Evolutionary conservation across 768 basidiomycete species (phyloP).

Genomic region (Amanita fuliginea): DNA sequence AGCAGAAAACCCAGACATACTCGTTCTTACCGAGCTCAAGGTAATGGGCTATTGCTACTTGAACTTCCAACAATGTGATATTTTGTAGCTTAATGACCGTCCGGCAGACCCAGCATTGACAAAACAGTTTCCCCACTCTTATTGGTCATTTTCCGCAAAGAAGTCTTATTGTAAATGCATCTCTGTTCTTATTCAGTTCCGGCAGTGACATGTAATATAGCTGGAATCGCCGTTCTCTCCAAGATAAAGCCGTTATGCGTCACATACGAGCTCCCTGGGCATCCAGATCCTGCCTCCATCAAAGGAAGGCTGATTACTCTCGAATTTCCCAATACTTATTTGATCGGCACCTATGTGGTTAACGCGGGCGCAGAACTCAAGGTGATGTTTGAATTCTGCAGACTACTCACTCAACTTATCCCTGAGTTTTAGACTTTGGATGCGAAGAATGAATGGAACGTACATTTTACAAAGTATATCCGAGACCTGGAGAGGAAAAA

Average conservation of each 20-base stretch:
- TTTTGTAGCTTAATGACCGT: constrained; percentile 55
- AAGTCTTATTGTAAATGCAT: constrained; percentile 60
- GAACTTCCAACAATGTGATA: neutral
- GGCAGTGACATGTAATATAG: constrained; percentile 22
- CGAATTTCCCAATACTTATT: constrained; percentile 61
- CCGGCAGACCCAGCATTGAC: constrained; percentile 50
- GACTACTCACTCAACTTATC: neutral
- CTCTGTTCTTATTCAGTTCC: neutral
- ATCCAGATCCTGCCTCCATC: constrained; percentile 49
- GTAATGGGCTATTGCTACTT: constrained; percentile 20
- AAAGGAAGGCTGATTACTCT: constrained; percentile 75
- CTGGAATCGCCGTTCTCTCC: constrained; percentile 73
- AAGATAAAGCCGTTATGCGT: constrained; percentile 65
- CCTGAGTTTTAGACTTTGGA: constrained; percentile 48
- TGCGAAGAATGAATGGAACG: constrained; percentile 71
- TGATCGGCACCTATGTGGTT: constrained; percentile 76
- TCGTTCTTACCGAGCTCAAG: constrained; percentile 84
- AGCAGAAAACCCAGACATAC: constrained; percentile 78
- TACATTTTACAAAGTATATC: constrained; percentile 64
- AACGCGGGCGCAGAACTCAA: constrained; percentile 75
- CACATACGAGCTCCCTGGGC: constrained; percentile 58
- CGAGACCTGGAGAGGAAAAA: constrained; percentile 66
- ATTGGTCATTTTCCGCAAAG: constrained; percentile 69
- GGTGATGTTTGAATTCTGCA: constrained; percentile 23
- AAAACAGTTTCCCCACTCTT: constrained; percentile 53